Evolutionary conservation across 768 basidiomycete genomes (phyloP).

Genomic region (Antrodiella citrinella): DNA sequence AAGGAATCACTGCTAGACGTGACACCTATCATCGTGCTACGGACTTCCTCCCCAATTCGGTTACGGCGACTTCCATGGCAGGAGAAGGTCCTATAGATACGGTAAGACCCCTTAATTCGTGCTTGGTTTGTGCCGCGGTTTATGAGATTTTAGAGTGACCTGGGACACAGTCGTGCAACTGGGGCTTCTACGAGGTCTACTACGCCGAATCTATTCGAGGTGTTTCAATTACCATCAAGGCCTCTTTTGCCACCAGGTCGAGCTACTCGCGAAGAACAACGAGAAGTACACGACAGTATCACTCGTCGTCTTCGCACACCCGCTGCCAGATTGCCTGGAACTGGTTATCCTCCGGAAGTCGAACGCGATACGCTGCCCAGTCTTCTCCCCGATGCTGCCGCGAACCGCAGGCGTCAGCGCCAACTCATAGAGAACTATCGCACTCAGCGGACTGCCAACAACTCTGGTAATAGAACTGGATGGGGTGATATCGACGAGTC

Average conservation of each 20-base stretch:
- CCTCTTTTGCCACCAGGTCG: too few relatives aligned
- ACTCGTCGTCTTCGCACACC: not conserved
- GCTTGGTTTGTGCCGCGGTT: too few relatives aligned
- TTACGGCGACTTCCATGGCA: too few relatives aligned
- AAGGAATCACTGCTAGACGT: not conserved
- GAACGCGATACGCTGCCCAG: not conserved
- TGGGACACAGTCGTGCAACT: too few relatives aligned
- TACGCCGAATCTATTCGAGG: too few relatives aligned
- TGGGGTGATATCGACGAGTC: slow-evolving; percentile 4
- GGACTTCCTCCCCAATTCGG: too few relatives aligned
- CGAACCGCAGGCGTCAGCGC: not conserved
- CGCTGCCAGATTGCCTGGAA: not conserved
- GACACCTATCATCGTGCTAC: too few relatives aligned
- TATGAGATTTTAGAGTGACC: too few relatives aligned
- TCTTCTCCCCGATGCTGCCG: not conserved
- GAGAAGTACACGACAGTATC: not conserved
- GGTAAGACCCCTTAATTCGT: too few relatives aligned
- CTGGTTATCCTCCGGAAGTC: not conserved
- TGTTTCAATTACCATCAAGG: not conserved
- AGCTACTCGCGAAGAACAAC: not conserved
- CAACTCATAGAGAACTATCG: not conserved
- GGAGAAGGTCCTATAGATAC: too few relatives aligned
- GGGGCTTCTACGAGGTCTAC: too few relatives aligned
- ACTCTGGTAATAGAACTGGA: not conserved
- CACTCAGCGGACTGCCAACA: not conserved